A percentile compares a stretch with the other conserved stretches of the same genome.
These are phyloP conservation scores for Agroathelia rolfsii DNA, from an alignment of 1,284 basidiomycete genomes.

Conservation along the genomic window DNA sequence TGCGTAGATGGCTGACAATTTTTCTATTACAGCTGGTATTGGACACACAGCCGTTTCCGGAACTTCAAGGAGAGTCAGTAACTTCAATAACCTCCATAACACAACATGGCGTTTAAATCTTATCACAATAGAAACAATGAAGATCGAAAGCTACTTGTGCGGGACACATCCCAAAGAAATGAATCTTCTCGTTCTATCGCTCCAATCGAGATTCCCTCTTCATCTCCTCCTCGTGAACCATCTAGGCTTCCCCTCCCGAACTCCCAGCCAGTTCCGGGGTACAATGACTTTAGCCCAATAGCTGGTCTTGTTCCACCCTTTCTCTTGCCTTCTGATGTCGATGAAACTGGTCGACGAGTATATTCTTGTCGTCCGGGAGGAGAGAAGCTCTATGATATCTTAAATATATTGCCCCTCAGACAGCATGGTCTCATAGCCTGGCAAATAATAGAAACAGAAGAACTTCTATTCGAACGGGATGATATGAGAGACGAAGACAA, in stretches of 20 bases:
- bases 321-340: slow-evolving; percentile 35
- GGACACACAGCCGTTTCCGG: too few species aligned
- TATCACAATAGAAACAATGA: too few species aligned
- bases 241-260: slow-evolving; percentile 32
- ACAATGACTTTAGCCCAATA: slow-evolving; percentile 41
- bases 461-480: slow-evolving; percentile 60
- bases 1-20: too few species aligned
- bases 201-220: slow-evolving; percentile 12
- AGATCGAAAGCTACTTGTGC: too few species aligned
- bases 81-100: too few species aligned
- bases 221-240: slow-evolving; percentile 21
- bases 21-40: too few species aligned
- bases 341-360: slow-evolving; percentile 26
- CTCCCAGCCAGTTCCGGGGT: slow-evolving; percentile 37
- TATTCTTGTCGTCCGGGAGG: slow-evolving; percentile 60
- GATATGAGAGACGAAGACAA: slow-evolving; percentile 64
- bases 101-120: too few species aligned
- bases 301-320: too few species aligned
- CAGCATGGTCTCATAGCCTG: slow-evolving; percentile 55
- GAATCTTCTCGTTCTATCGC: too few species aligned
- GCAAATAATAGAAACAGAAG: slow-evolving; percentile 58
- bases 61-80: too few species aligned
- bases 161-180: too few species aligned
- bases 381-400: slow-evolving; percentile 49
- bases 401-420: slow-evolving; percentile 47